Conservation (phyloP, 352 stramenopile genomes). For the Pythium sp. region DNA sequence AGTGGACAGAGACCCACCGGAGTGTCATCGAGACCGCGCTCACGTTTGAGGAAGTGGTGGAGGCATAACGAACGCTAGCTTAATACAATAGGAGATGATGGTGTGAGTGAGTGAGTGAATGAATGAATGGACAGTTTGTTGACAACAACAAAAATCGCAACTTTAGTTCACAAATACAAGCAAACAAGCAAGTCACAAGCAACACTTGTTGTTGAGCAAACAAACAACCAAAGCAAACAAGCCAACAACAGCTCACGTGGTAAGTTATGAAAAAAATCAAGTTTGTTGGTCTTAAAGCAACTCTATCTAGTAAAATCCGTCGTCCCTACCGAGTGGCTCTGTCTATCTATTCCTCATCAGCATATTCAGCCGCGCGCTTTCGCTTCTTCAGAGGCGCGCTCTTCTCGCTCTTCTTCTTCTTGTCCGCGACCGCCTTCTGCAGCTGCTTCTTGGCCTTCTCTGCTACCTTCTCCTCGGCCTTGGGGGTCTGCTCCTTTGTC, state of each 20-base stretch:
- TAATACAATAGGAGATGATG: not conserved
- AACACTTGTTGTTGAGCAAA: not conserved
- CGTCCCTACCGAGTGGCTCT: not conserved
- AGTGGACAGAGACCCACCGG: conserved; percentile 77
- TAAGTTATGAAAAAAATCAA: conserved; percentile 15
- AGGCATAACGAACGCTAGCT: not conserved
- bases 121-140: not conserved
- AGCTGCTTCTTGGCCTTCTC: conserved; percentile 8
- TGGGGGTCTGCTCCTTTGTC: conserved; percentile 7
- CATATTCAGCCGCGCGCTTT: conserved; percentile 30
- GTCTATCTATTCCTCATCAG: conserved; percentile 29
- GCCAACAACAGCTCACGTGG: not conserved
- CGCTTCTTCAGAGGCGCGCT: conserved; percentile 44
- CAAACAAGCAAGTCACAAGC: not conserved
- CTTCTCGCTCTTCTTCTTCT: conserved; percentile 16
- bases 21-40: conserved; percentile 47
- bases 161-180: not conserved
- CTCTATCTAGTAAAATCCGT: conserved; percentile 16
- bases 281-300: conserved; percentile 14
- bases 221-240: not conserved
- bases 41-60: conserved; percentile 10
- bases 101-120: not conserved
- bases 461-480: conserved; percentile 11
- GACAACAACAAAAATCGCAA: not conserved
- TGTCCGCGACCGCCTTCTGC: conserved; percentile 15